Evolutionary conservation across 2,329 filamentous ascomycete genomes (phyloP), one percentile per base, ranked within the genome.

Genomic region (Cladophialophora bantiana): DNA sequence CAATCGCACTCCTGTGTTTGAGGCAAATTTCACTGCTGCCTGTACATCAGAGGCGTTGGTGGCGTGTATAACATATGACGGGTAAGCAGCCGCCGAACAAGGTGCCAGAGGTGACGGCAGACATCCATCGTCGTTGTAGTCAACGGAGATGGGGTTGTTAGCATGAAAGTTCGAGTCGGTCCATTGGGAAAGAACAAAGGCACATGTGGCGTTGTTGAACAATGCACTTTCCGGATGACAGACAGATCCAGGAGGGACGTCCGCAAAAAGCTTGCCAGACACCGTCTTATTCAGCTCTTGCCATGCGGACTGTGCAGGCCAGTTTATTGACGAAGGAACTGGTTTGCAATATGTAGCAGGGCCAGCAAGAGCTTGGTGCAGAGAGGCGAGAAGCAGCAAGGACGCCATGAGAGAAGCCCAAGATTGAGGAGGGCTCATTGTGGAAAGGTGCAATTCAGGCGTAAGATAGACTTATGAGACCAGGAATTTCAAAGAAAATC

Each of bases 1-100:
- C 1, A 83, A 71, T 2, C 81, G 77, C 56, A 83, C 73, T 45
- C 80, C 78, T 32, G 76, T 35, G 62, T 64, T 45, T 67, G 58
- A 3, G 12, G 78, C 78, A 64, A 81, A 82, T 0, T 73, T 68
- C 12, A 81, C 69, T 6, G 76, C 80, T 18, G 77, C 73, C 63
- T 75, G 77, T 58, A 76, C 74, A 52, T 79, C 73, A 5, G 71
- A 73, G 9, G 74, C 73, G 3, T 67, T 74, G 68, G 71, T 76
- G 15, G 77, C 75, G 64, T 78, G 76, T 20, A 80, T 75, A 10
- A 74, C 72, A 55, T 78, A 78, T 48, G 69, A 72, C 60, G 72
- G 73, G 36, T 52, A 62, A 42, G 35, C 55, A 15, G 32, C 36
- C 3, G 10, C 36, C 10, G 35, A 26, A 10, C 55, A 58, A 42